These are phyloP conservation scores for Prunus padus DNA, from an alignment of 306 rosid genomes.

Conservation along the genomic window DNA sequence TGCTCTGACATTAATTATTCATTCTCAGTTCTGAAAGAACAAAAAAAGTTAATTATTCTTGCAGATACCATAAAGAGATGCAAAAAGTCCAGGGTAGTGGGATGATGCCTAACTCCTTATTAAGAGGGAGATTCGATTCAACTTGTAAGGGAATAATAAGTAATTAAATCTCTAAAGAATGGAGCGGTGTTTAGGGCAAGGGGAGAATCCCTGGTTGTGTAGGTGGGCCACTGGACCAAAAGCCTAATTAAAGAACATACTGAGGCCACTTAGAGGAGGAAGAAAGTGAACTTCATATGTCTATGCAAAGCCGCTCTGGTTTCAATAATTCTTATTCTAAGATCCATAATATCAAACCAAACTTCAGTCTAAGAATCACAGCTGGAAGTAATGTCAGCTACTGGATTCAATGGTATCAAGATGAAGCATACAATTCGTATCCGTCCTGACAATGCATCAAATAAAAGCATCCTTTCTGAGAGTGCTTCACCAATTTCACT, in stretches of 20 bases:
- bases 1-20: not conserved
- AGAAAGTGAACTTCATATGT: not conserved
- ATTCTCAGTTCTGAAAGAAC: not conserved
- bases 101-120: not conserved
- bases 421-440: slow-evolving; percentile 67
- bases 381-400: not conserved
- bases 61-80: not conserved
- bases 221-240: not conserved
- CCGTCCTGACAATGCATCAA: slow-evolving; percentile 78
- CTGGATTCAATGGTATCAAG: not conserved
- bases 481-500: slow-evolving; percentile 87
- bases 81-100: not conserved
- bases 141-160: not conserved
- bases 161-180: not conserved
- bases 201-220: not conserved
- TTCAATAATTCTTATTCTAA: not conserved
- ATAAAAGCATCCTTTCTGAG: slow-evolving; percentile 86
- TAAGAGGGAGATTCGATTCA: not conserved
- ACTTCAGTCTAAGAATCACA: not conserved
- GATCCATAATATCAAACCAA: not conserved
- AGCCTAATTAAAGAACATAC: not conserved
- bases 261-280: not conserved
- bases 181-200: not conserved
- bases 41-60: not conserved
- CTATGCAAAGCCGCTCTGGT: not conserved